Evolutionary conservation across 805 yeast genomes (phyloP).

Genomic region (Kuraishia piskuri): DNA sequence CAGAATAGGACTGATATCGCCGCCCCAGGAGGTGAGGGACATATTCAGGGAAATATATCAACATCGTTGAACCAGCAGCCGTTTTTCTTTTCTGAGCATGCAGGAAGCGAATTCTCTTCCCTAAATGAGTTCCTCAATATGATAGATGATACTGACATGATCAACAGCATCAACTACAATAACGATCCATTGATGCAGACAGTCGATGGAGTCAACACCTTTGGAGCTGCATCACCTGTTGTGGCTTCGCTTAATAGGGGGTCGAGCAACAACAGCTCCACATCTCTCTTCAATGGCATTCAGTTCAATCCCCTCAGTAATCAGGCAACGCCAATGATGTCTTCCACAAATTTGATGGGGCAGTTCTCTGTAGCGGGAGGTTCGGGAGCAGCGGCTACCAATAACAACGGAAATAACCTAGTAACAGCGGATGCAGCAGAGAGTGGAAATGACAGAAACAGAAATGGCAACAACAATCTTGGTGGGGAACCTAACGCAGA

Average conservation of each 20-base stretch:
- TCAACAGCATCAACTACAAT: conserved; percentile 28
- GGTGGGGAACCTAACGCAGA: not conserved
- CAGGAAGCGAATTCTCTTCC: conserved; percentile 87
- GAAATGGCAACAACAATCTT: conserved; percentile 2
- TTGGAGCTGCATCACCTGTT: conserved; percentile 7
- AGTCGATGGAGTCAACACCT: conserved; percentile 17
- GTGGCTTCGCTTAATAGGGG: not conserved
- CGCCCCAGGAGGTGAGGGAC: not conserved
- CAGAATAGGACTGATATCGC: not conserved
- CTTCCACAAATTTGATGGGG: not conserved
- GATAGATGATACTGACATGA: conserved; percentile 79
- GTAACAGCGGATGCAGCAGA: not conserved
- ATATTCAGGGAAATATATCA: not conserved
- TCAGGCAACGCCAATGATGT: not conserved
- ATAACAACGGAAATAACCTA: conserved; percentile 3
- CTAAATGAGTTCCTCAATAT: conserved; percentile 81
- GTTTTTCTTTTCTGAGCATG: conserved; percentile 81
- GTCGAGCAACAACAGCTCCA: conserved; percentile 11
- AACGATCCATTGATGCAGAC: conserved; percentile 28
- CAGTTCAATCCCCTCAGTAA: not conserved
- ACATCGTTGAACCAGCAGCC: conserved; percentile 50
- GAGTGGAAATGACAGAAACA: conserved; percentile 1
- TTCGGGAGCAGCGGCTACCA: conserved; percentile 2
- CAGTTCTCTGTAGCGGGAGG: not conserved
- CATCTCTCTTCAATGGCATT: conserved; percentile 1